Conservation (phyloP, 805 yeast genomes). For the Kazachstania martiniae region DNA sequence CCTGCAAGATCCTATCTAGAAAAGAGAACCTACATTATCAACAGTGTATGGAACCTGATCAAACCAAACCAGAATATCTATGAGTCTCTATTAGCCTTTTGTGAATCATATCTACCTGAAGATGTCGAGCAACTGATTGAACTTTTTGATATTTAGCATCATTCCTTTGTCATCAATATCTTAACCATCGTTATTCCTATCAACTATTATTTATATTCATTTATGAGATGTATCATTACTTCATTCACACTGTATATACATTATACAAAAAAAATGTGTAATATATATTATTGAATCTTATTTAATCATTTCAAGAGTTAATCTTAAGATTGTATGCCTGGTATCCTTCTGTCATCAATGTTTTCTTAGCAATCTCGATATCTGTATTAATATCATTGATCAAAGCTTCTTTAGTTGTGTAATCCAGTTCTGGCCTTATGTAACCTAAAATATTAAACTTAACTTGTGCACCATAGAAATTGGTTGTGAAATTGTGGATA, state of each 20-base stretch:
- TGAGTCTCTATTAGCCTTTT: conserved; percentile 9
- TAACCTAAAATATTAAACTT: conserved; percentile 71
- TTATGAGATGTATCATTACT: too few species aligned
- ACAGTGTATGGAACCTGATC: conserved; percentile 14
- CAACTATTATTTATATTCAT: too few species aligned
- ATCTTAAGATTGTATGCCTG: conserved; percentile 1
- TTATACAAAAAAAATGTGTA: too few species aligned
- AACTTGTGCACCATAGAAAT: conserved; percentile 77
- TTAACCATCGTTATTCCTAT: too few species aligned
- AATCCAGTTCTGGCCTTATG: conserved; percentile 82
- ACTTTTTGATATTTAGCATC: conserved; percentile 5
- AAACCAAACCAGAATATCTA: conserved; percentile 1
- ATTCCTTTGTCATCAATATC: too few species aligned
- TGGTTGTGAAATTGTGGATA: conserved; percentile 52
- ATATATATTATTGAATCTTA: too few species aligned
- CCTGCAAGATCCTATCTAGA: conserved; percentile 16
- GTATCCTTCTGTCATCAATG: conserved; percentile 4
- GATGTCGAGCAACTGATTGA: conserved; percentile 16
- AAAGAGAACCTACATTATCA: conserved; percentile 15
- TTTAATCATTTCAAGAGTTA: too few species aligned
- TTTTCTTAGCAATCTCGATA: conserved; percentile 46
- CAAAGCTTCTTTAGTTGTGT: conserved; percentile 73
- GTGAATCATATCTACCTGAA: conserved; percentile 20
- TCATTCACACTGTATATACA: too few species aligned
- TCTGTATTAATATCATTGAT: conserved; percentile 77